Evolutionary conservation across 768 basidiomycete species (phyloP), one percentile per base, ranked within the genome.

Genomic region (Calocybe gangraenosa): DNA sequence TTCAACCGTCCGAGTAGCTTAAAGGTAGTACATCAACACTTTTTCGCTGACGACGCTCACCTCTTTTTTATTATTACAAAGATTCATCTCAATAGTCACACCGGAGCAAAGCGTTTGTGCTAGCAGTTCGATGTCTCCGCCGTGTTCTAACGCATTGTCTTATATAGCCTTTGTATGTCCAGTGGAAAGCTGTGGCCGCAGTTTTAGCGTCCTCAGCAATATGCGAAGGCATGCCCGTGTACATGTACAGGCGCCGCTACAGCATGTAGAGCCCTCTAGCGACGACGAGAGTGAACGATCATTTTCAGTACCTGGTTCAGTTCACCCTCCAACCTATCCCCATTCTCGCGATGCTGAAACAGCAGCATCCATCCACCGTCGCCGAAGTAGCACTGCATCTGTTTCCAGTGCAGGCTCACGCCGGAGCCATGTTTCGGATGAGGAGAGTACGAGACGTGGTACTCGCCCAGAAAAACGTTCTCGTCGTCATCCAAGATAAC

Each of bases 11-110:
- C 87, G 0, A 89, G 87, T 51, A 91, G 87, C 65, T 74, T 91
- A 56, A 88, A 80, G 78, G 87, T 85, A 50, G 43, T 53, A 61
- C 40, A 47, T 37, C 40, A 14, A 44, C 15, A 41, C 43, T 15
- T 53, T 47, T 57, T n/a, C 46, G 48, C 44, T 21, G 15, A 48
- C 25, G 32, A 25, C 40, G 33, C 43, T 44, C 41, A 48, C 37
- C 48, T 14, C 48, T 11, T 28, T 28, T 28, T 28, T 28, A 11
- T 28, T n/a, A n/a, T n/a, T n/a, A n/a, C n/a, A n/a, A n/a, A 90
- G 88, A 90, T 88, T 52, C 88, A 91, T 63, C 64, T 86, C 51
- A 87, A 91, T 51, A 88, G 85, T 54, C 87, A 91, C 63, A 89
- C 87, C 0, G 87, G 87, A 51, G 85, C 87, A 63, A 89, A 84